These are phyloP conservation scores for Pythium rhizo-oryzae DNA, from an alignment of 352 stramenopile species.

Conservation along the genomic window DNA sequence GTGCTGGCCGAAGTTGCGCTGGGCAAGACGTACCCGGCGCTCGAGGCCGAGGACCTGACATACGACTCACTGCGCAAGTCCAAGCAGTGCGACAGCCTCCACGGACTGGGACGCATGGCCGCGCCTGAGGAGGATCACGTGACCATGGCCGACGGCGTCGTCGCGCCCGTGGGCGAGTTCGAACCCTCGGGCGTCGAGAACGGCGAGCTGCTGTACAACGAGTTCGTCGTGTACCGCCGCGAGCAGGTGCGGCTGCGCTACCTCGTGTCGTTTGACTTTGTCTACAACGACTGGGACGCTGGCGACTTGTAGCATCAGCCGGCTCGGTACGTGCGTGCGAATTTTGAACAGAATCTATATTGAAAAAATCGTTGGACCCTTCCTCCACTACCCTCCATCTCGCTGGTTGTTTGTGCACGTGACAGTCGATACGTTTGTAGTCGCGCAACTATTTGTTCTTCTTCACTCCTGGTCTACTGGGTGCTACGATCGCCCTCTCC, in stretches of 20 bases:
- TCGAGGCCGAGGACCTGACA: slow-evolving; percentile 56
- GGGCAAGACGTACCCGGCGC: slow-evolving; percentile 44
- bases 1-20: slow-evolving; percentile 70
- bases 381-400: neutral
- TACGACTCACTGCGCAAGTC: slow-evolving; percentile 45
- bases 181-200: slow-evolving; percentile 43
- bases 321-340: neutral
- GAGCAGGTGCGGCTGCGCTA: slow-evolving; percentile 74
- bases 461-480: neutral
- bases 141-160: slow-evolving; percentile 50
- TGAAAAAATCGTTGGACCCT: neutral
- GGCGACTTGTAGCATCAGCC: slow-evolving; percentile 9
- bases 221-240: slow-evolving; percentile 74
- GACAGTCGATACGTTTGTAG: neutral
- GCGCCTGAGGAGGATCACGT: slow-evolving; percentile 45
- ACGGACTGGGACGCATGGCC: slow-evolving; percentile 61
- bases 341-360: slow-evolving; percentile 13
- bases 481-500: slow-evolving; percentile 2
- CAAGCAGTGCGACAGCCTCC: slow-evolving; percentile 50
- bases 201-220: slow-evolving; percentile 70
- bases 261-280: slow-evolving; percentile 55
- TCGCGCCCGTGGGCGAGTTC: slow-evolving; percentile 62
- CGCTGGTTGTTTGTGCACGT: neutral
- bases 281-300: slow-evolving; percentile 38
- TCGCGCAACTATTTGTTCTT: neutral